Evolutionary conservation across 2,329 filamentous ascomycete genomes (phyloP).

Genomic region (Trichoderma brevicompactum): DNA sequence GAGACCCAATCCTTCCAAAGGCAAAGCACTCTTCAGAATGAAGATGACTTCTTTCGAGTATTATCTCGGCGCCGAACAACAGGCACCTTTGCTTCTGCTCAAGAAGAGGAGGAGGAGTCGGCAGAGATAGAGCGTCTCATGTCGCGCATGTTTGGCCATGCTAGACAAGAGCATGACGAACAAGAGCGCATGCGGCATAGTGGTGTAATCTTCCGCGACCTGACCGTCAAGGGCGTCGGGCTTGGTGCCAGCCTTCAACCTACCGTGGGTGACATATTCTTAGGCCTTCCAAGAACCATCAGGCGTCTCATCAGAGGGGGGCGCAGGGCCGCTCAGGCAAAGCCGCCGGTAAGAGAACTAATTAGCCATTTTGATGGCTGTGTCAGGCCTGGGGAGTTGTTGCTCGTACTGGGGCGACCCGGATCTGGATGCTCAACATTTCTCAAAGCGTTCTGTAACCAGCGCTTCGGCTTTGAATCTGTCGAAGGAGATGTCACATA

Average conservation of each 20-base stretch:
- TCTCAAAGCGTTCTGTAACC: constrained; percentile 73
- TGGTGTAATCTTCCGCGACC: constrained; percentile 70
- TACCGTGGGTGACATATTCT: constrained; percentile 66
- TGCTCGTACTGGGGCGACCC: constrained; percentile 69
- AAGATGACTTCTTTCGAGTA: constrained; percentile 57
- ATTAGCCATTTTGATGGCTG: constrained; percentile 68
- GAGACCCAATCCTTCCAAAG: constrained; percentile 32
- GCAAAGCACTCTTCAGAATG: constrained; percentile 42
- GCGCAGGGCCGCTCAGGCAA: constrained; percentile 56
- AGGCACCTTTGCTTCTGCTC: constrained; percentile 34
- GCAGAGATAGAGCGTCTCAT: constrained; percentile 65
- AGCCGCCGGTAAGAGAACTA: constrained; percentile 66
- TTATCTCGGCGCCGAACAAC: constrained; percentile 55
- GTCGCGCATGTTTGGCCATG: constrained; percentile 71
- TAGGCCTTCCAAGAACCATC: constrained; percentile 54
- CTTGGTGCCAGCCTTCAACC: constrained; percentile 62
- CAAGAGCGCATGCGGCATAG: constrained; percentile 71
- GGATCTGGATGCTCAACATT: constrained; percentile 73
- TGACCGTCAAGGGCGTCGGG: constrained; percentile 72
- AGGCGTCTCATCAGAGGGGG: constrained; percentile 55
- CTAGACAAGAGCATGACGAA: constrained; percentile 66
- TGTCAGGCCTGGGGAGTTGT: constrained; percentile 71
- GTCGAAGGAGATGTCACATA: constrained; percentile 70
- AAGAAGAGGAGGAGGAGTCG: constrained; percentile 49
- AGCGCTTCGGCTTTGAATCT: constrained; percentile 64